Conservation (phyloP, 2,329 filamentous ascomycete species). For the Falciphora oryzae region DNA sequence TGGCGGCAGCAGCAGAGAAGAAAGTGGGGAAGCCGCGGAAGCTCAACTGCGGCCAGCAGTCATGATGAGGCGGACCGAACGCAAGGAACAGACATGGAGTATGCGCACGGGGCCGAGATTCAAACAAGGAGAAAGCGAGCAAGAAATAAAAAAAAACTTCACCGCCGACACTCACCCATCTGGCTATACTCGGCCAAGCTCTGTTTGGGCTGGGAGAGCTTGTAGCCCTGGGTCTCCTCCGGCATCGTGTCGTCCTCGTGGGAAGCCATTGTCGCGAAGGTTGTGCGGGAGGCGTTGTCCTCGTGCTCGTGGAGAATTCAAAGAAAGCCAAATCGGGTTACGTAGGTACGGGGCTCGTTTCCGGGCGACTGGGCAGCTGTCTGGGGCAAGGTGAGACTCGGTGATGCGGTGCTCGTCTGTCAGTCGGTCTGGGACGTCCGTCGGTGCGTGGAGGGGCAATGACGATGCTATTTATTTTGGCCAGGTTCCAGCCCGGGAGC, state of each 20-base stretch:
- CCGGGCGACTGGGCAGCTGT: background rate
- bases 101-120: background rate
- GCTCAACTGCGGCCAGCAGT: background rate
- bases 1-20: background rate
- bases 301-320: background rate
- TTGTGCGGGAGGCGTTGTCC: background rate
- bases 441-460: background rate
- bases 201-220: conserved; percentile 95
- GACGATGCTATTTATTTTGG: conserved; percentile 6
- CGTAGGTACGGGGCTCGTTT: conserved; percentile 1
- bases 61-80: background rate
- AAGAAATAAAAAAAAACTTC: background rate
- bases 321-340: background rate
- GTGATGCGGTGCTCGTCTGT: background rate
- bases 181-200: conserved; percentile 90
- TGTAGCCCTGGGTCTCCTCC: conserved; percentile 91
- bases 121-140: background rate
- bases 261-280: conserved; percentile 52
- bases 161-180: conserved; percentile 63
- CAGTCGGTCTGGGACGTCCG: background rate
- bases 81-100: background rate
- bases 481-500: background rate
- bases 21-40: background rate
- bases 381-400: background rate
- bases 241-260: conserved; percentile 78